A percentile compares a stretch with the other conserved stretches of the same genome.
Evolutionary conservation across 2,329 filamentous ascomycete species (phyloP).

Genomic region (Helotiales sp.): DNA sequence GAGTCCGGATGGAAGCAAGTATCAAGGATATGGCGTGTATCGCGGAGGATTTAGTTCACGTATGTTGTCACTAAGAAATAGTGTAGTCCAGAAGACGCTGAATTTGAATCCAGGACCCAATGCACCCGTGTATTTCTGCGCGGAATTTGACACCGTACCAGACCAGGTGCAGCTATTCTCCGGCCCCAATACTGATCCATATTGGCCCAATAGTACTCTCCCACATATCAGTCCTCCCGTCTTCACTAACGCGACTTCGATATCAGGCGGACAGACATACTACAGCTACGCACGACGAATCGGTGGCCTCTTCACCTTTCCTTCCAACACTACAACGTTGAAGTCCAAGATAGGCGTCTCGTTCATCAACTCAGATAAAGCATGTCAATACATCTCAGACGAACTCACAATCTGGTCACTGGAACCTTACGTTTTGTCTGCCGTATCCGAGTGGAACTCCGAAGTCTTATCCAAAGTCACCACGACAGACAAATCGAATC

Average conservation of each 20-base stretch:
- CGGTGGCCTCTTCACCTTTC: constrained; percentile 51
- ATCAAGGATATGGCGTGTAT: constrained; percentile 48
- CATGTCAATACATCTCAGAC: constrained; percentile 64
- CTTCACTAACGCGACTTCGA: constrained; percentile 53
- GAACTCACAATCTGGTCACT: constrained; percentile 72
- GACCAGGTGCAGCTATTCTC: constrained; percentile 43
- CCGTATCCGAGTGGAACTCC: constrained; percentile 57
- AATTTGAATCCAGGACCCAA: constrained; percentile 42
- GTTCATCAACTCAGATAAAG: constrained; percentile 65
- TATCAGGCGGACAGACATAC: constrained; percentile 50
- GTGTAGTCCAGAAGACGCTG: not conserved
- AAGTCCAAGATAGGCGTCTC: constrained; percentile 58
- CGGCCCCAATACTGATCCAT: constrained; percentile 47
- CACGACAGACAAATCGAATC: constrained; percentile 50
- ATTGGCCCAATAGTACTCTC: constrained; percentile 36
- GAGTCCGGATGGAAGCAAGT: constrained; percentile 40
- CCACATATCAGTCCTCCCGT: constrained; percentile 33
- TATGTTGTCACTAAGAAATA: constrained; percentile 38
- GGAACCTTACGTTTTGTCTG: constrained; percentile 49
- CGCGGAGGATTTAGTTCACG: constrained; percentile 39
- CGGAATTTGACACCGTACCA: constrained; percentile 50
- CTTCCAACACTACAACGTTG: constrained; percentile 36
- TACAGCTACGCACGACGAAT: constrained; percentile 46
- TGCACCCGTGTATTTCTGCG: constrained; percentile 64
- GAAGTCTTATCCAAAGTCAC: constrained; percentile 62